Base-by-base conservation (phyloP, 306 rosid species). In the Fragaria ananassa region DNA sequence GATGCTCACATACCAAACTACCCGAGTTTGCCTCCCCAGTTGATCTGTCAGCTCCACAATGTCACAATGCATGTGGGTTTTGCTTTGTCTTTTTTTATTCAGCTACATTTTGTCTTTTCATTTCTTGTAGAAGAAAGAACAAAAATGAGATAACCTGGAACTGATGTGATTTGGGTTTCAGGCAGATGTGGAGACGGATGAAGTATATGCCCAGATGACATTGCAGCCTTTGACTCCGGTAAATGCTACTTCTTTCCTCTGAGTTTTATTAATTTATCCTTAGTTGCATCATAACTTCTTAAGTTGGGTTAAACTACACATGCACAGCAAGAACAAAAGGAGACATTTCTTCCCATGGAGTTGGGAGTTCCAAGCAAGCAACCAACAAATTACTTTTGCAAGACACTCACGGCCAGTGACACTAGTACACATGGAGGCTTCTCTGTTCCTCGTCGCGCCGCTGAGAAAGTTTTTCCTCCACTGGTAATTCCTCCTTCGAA, bases 181-280 rank as follows among this genome's bases (percentile, higher is more conserved):
- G 98, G 98, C 96, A 66, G 98, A 93, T 84, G 86, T 91, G 58
- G 98, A 93, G 74, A 91, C 98, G 2, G 96, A 93, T 80, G 98
- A 93, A 89, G 98, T 93, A 11, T 93, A 93, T 87, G 95, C 98
- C 31, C 98, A 93, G 79, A 89, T 93, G 96, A 93, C 98, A 25
- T 81, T 93, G 34, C 98, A 93, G 85, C 98, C 96, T 1, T 78
- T 93, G 89, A 89, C 96, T 2, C 87, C 86, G 85, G 98, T 93
- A 84, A 25, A 2, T 47, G 69, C 76, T 70, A 75, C 42, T 87
- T 53, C 70, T 68, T 25, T 39, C 15, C 13, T 4, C 17, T 57
- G 19, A 2, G 41, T 61, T 61, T 61, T 4, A 0, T 62, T 29
- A 12, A 11, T 60, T 2, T 19, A 13, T 10, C 7, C 8, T 27